A percentile compares a stretch with the other conserved stretches of the same genome.
These are phyloP conservation scores for Colletotrichum orbiculare DNA, from an alignment of 2,329 filamentous ascomycete species.

Conservation along the genomic window DNA sequence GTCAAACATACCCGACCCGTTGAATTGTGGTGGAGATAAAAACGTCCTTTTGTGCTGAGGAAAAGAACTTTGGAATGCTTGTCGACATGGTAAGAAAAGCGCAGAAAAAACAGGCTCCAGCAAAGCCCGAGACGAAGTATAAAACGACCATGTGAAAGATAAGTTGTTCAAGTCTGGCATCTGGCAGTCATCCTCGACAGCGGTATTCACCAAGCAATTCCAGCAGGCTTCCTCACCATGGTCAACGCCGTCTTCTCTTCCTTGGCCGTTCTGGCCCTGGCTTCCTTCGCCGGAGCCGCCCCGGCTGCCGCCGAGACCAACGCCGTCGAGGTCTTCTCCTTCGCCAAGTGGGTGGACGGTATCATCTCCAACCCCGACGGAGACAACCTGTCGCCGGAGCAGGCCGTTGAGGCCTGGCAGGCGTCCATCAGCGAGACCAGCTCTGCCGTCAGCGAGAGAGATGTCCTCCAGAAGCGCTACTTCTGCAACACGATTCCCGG, in stretches of 20 bases:
- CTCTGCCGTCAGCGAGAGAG: background rate
- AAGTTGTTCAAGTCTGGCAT: too few species aligned
- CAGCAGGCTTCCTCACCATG: conserved; percentile 1
- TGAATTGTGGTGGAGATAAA: too few species aligned
- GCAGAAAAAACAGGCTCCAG: too few species aligned
- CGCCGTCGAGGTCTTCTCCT: conserved; percentile 23
- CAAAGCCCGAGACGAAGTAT: too few species aligned
- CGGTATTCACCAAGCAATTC: too few species aligned
- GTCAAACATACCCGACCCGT: too few species aligned
- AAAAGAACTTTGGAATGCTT: too few species aligned
- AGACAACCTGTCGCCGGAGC: conserved; percentile 24
- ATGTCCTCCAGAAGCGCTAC: conserved; percentile 17
- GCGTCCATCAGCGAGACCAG: conserved; percentile 8
- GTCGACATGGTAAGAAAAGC: too few species aligned
- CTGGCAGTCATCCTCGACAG: too few species aligned
- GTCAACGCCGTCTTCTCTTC: conserved; percentile 24
- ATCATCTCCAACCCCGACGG: conserved; percentile 34
- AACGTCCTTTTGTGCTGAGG: too few species aligned
- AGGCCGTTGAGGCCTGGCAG: conserved; percentile 23
- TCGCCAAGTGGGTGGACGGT: conserved; percentile 28
- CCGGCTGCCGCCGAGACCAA: background rate
- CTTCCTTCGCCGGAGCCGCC: conserved; percentile 2
- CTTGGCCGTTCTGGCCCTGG: conserved; percentile 7
- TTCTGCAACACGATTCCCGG: conserved; percentile 14
- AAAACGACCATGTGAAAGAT: too few species aligned